Conservation (phyloP, 2,329 filamentous ascomycete genomes). For the Neopestalotiopsis clavispora region DNA sequence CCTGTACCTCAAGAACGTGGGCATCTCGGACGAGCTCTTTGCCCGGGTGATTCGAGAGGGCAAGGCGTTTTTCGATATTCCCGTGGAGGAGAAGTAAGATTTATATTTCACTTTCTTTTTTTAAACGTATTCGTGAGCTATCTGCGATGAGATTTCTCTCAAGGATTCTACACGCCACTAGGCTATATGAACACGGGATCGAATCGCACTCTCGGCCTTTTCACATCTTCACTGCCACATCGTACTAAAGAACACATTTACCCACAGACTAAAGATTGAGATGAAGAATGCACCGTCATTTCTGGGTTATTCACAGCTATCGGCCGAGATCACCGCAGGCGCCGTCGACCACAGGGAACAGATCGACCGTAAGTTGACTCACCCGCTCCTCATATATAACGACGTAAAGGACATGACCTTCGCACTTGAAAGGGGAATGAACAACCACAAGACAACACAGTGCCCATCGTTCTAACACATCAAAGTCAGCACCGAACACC, state of each 20-base stretch:
- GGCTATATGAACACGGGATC: too few species aligned
- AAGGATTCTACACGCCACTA: background rate
- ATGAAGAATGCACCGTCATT: conserved; percentile 78
- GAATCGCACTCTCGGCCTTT: too few species aligned
- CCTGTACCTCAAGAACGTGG: conserved; percentile 81
- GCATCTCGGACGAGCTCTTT: conserved; percentile 70
- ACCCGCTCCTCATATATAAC: too few species aligned
- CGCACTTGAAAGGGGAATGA: background rate
- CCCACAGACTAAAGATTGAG: conserved; percentile 63
- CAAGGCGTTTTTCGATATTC: conserved; percentile 77
- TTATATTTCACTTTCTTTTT: conserved; percentile 12
- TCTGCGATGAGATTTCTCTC: too few species aligned
- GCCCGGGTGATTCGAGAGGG: conserved; percentile 70
- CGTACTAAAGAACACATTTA: background rate
- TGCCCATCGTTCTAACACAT: too few species aligned
- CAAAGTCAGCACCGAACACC: conserved; percentile 73
- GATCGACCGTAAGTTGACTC: conserved; percentile 60
- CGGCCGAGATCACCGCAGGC: conserved; percentile 74
- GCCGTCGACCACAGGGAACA: conserved; percentile 83
- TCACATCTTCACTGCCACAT: background rate
- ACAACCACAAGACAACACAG: background rate
- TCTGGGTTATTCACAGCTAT: conserved; percentile 70
- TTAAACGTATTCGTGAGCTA: background rate
- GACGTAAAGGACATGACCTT: too few species aligned
- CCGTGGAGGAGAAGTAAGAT: conserved; percentile 72